Base-by-base conservation (phyloP, 164 flowering plant genomes). In the Nymphaea colorata region DNA sequence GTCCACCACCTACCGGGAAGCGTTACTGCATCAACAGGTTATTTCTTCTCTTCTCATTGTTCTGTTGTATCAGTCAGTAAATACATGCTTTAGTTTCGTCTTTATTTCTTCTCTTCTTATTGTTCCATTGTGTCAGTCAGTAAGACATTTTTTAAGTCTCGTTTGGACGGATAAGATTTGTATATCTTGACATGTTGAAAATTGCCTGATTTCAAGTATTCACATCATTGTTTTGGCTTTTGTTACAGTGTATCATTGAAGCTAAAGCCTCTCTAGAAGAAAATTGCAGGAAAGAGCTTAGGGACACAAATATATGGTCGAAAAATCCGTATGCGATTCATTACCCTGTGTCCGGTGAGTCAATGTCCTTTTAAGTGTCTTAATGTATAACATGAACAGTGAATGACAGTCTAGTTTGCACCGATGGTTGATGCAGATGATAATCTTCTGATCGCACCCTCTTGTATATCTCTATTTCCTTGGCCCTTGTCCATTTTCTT, bases 11-110 rank as follows among this genome's bases (percentile, higher is more conserved):
- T 14, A 90, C 98, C 1, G 96, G 98, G 70, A 83, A 87, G 72
- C 89, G 97, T 3, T 85, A 84, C 68, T 93, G 98, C 65, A 90
- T 90, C 74, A 93, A 93, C 64, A 90, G 96, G 98, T 89, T 66
- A 75, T 2, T 18, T 8, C n/a, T 45, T 17, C 18, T 55, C 61
- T 64, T 64, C 65, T 6, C 10, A 41, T 42, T 17, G 25, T 4
- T 3, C 43, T 59, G 42, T 53, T 41, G 2, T 66, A 43, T 43
- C 10, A 43, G 18, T 57, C 3, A 0, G 5, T 36, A 0, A 5
- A 3, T 61, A 25, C 36, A 25, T 25, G 36, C 36, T 25, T 25
- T 25, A 25, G 36, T 25, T 25, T 25, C 36, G 36, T 25, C 36
- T 25, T 89, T 66, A 75, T 2, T 18, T 8, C n/a, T 45, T 17